Base-by-base conservation (phyloP, 2,329 filamentous ascomycete species). In the Alternaria ethzedia region DNA sequence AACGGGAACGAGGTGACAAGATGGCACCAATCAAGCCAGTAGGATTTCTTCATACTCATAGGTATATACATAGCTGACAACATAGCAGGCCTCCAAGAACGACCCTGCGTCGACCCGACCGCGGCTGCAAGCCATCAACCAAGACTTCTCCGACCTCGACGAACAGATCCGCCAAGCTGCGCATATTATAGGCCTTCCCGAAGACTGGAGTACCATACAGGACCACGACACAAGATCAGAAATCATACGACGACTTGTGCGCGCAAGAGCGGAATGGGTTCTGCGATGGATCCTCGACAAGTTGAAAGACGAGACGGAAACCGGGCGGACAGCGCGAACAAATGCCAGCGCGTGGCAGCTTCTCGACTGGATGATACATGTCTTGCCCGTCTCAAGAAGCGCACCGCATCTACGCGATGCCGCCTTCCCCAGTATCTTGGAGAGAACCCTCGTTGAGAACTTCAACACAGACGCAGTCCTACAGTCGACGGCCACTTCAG, bases 391-490 rank as follows among this genome's bases (percentile, higher is more conserved):
- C 0, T 89, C 91, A 49, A 89, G 88, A 11, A 83, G 92, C 23
- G 91, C 92, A 9, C 89, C 89, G 61, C 88, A 91, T 5, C 84
- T 97, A 7, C 89, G 88, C 21, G 89, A 94, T 61, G 85, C 90
- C 60, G 86, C 88, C 49, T 92, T 96, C 57, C 80, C 91, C 32
- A 79, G 81, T 1, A 86, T 93, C 10, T 77, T 96, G 45, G 88
- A 90, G 70, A 86, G 88, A 70, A 87, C 90, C 0, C 79, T 94
- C 51, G 84, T 87, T 51, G 90, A 93, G 54, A 73, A 75, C 65
- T 78, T 77, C 50, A 72, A 69, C 54, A 54, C 64, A 13, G 63
- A 67, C 20, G 41, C 57, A 9, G 55, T 54, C 5, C 41, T 43
- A 5, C 65, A 62, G 20, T 51, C 61, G 23, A 25, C 58, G 11